phyloP scores from a whole-genome alignment of 352 stramenopile species.

The Globisporangium alternatum region DNA sequence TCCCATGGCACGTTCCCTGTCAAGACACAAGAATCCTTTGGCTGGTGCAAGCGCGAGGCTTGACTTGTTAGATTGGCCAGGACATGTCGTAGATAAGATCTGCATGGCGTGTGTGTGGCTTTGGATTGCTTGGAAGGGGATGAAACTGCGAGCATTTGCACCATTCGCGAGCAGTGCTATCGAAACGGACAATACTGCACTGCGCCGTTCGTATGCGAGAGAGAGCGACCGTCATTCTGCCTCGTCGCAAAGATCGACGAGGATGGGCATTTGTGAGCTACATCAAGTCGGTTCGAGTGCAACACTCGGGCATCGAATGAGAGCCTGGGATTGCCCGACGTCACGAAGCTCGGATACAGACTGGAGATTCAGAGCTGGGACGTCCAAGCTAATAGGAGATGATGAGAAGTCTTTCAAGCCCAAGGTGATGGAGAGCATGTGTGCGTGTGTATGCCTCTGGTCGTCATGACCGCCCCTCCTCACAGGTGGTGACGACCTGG shows the following conservation, averaged over 20 bases:
- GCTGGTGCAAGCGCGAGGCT: too few species aligned
- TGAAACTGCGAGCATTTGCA: neutral
- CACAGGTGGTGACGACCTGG: neutral
- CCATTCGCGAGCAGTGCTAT: neutral
- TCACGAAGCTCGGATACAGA: neutral
- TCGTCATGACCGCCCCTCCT: neutral
- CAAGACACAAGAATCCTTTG: neutral
- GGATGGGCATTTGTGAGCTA: neutral
- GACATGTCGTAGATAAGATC: neutral
- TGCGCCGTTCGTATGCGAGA: neutral
- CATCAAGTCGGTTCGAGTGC: conserved; percentile 2
- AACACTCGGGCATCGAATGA: neutral
- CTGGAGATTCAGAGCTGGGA: neutral
- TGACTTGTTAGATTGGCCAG: too few species aligned
- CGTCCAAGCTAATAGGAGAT: too few species aligned
- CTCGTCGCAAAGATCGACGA: conserved; percentile 5
- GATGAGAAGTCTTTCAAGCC: too few species aligned
- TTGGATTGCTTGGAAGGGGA: neutral
- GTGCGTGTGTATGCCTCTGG: neutral
- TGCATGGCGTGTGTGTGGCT: neutral
- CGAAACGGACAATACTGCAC: neutral
- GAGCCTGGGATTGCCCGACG: neutral
- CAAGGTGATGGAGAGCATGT: neutral
- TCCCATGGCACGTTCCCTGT: conserved; percentile 5
- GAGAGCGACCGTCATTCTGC: neutral